Percentiles rank a stretch among this genome's conserved stretches.
Evolutionary conservation across 495 filamentous ascomycete genomes (phyloP).

Genomic region (Talaromyces nanjingensis): DNA sequence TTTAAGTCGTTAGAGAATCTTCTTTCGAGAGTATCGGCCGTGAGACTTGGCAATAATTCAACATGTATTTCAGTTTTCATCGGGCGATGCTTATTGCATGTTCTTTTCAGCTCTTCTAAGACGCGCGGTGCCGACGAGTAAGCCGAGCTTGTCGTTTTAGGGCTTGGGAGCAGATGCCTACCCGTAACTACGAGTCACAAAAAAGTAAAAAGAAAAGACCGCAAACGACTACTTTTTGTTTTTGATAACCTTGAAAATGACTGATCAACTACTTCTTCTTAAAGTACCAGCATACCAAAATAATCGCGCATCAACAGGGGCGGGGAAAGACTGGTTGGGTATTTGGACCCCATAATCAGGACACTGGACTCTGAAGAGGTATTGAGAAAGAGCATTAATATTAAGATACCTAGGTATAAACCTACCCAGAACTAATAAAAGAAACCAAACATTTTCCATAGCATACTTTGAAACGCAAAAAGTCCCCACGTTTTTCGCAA

Average conservation of each 20-base stretch:
- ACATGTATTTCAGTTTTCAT: too few species aligned
- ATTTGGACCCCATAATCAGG: neutral
- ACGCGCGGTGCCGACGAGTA: neutral
- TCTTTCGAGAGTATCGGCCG: neutral
- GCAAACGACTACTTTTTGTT: neutral
- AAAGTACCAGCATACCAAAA: neutral
- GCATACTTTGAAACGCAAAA: neutral
- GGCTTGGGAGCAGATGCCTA: neutral
- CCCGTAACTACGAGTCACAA: neutral
- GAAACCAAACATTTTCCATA: neutral
- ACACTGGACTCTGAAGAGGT: neutral
- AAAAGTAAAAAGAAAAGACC: too few species aligned
- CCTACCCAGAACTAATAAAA: neutral
- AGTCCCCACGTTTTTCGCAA: neutral
- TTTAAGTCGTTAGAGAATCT: neutral
- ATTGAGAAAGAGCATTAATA: neutral
- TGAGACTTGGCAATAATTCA: neutral
- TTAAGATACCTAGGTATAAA: neutral
- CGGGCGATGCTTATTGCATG: neutral
- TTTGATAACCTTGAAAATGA: too few species aligned
- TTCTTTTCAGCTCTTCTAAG: neutral
- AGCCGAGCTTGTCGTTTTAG: neutral
- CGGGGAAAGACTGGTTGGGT: neutral
- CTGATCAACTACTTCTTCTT: too few species aligned
- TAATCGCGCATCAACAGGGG: too few species aligned